Evolutionary conservation across 2,329 filamentous ascomycete genomes (phyloP).

Genomic region (Apiospora rasikravindrae): DNA sequence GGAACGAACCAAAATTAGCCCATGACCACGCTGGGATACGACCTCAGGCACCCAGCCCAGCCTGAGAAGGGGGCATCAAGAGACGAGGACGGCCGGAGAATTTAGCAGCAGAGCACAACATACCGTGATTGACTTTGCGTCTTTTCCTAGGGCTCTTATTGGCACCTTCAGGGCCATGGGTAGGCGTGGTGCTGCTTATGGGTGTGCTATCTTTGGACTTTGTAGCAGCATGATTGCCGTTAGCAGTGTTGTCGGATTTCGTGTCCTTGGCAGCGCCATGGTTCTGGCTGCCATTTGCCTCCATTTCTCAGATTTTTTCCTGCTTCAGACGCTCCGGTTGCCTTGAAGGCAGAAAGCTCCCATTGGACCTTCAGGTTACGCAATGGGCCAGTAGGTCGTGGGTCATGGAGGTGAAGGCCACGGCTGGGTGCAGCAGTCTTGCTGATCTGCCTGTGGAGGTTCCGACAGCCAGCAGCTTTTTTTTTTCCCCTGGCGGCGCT

Average conservation of each 20-base stretch:
- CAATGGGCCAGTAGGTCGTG: slow-evolving; percentile 24
- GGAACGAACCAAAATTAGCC: slow-evolving; percentile 48
- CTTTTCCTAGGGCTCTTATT: slow-evolving; percentile 77
- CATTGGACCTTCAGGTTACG: slow-evolving; percentile 26
- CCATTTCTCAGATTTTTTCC: slow-evolving; percentile 23
- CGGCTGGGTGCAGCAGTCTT: slow-evolving; percentile 24
- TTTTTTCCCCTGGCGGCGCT: not conserved
- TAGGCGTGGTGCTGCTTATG: slow-evolving; percentile 27
- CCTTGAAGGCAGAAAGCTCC: slow-evolving; percentile 20
- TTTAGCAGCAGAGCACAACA: slow-evolving; percentile 43
- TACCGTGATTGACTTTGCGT: slow-evolving; percentile 90
- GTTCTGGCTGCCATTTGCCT: slow-evolving; percentile 21
- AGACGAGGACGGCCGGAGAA: slow-evolving; percentile 25
- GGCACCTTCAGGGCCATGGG: slow-evolving; percentile 36
- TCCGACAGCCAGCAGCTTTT: slow-evolving; percentile 14
- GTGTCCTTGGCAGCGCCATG: slow-evolving; percentile 24
- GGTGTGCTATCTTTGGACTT: slow-evolving; percentile 14
- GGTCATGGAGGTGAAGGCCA: slow-evolving; percentile 22
- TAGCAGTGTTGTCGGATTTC: slow-evolving; percentile 17
- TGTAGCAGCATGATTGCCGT: slow-evolving; percentile 22
- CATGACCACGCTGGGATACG: slow-evolving; percentile 32
- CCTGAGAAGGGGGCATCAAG: not conserved
- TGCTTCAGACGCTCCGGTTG: slow-evolving; percentile 24
- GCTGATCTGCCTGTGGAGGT: slow-evolving; percentile 22
- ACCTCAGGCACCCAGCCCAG: slow-evolving; percentile 20